These are phyloP conservation scores for Luzula sylvatica DNA, from an alignment of 176 grass and related monocot genomes.

Conservation along the genomic window DNA sequence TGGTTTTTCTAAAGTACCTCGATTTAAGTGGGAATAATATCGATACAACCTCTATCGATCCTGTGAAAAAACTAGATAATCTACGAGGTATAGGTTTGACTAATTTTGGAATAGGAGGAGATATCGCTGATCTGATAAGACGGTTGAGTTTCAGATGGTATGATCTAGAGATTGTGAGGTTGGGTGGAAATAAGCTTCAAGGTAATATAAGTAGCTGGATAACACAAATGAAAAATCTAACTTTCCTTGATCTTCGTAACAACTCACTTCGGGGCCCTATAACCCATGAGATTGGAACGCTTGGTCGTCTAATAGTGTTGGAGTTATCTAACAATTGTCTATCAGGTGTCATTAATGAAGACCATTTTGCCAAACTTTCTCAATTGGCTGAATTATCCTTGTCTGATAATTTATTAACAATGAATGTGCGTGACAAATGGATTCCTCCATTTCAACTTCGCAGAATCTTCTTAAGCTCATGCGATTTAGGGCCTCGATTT, in stretches of 20 bases:
- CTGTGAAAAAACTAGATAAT: constrained; percentile 9
- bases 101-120: background rate
- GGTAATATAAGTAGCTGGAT: constrained; percentile 2
- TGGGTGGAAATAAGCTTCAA: background rate
- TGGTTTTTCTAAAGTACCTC: background rate
- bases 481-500: constrained; percentile 5
- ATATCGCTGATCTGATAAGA: background rate
- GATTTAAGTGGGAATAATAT: background rate
- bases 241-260: background rate
- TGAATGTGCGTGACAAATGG: constrained; percentile 3
- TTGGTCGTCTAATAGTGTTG: background rate
- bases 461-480: background rate
- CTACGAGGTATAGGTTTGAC: background rate
- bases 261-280: background rate
- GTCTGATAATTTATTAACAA: background rate
- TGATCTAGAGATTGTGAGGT: constrained; percentile 2
- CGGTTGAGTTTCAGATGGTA: background rate
- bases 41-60: background rate
- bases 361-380: background rate
- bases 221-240: background rate
- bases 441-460: constrained; percentile 17
- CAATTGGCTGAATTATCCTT: background rate
- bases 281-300: no score
- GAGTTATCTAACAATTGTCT: background rate
- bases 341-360: background rate